These are phyloP conservation scores for Pneumocystis murina DNA, from an alignment of 1,139 yeast genomes.

Conservation along the genomic window DNA sequence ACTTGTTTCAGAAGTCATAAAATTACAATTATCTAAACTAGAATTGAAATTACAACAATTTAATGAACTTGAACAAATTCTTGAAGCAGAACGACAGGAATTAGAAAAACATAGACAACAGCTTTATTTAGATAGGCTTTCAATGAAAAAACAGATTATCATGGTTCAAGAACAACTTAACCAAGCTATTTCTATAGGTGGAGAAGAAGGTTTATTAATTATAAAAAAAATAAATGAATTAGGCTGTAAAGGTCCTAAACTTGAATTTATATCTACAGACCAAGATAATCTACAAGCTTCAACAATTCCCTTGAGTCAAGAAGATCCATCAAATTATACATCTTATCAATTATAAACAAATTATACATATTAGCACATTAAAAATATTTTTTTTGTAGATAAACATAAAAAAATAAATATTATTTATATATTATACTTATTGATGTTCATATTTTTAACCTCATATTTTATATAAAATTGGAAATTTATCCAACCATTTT, in stretches of 20 bases:
- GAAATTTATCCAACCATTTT: neutral
- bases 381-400: neutral
- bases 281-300: neutral
- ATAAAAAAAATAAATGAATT: neutral
- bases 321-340: neutral
- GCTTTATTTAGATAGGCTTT: constrained; percentile 59
- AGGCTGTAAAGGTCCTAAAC: neutral
- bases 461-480: neutral
- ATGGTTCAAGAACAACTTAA: constrained; percentile 37
- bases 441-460: neutral
- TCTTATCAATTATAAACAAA: neutral
- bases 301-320: neutral
- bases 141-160: constrained; percentile 49
- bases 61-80: constrained; percentile 56
- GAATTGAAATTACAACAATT: constrained; percentile 63
- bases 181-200: constrained; percentile 19
- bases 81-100: constrained; percentile 63
- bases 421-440: neutral
- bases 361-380: neutral
- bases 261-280: neutral
- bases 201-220: neutral
- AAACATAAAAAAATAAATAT: neutral
- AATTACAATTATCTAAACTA: constrained; percentile 57
- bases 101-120: constrained; percentile 70
- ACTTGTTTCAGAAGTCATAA: constrained; percentile 46